Evolutionary conservation across 768 basidiomycete species (phyloP).

Genomic region (Lentinula lateritia): DNA sequence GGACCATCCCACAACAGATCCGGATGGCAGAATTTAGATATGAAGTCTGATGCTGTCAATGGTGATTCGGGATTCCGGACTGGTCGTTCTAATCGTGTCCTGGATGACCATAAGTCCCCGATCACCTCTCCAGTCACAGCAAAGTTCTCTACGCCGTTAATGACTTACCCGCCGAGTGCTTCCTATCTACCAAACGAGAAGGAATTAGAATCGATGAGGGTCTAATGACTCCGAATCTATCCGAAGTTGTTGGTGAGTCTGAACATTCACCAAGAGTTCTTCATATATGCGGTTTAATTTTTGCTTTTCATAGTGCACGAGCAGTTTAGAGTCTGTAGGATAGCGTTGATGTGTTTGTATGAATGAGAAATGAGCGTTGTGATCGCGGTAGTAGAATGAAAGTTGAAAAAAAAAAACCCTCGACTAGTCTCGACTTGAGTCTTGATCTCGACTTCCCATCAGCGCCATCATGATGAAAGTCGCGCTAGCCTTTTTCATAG

Average conservation of each 20-base stretch:
- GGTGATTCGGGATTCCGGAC: background rate
- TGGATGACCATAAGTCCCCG: constrained; percentile 9
- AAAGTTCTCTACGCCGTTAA: background rate
- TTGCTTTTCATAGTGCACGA: background rate
- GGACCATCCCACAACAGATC: background rate
- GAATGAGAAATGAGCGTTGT: constrained; percentile 1
- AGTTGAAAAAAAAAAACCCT: too few relatives aligned
- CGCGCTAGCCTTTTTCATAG: background rate
- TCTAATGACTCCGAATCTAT: too few relatives aligned
- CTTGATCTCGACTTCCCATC: background rate
- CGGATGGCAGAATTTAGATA: constrained; percentile 6
- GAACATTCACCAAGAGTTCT: background rate
- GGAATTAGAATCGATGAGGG: background rate
- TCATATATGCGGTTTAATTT: background rate
- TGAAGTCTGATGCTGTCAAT: background rate
- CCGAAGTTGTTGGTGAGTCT: background rate
- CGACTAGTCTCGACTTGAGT: too few relatives aligned
- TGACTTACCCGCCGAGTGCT: constrained; percentile 5
- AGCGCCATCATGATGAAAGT: background rate
- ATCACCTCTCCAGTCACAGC: constrained; percentile 8
- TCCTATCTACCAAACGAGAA: background rate
- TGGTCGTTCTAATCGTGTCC: background rate
- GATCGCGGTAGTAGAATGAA: too few relatives aligned
- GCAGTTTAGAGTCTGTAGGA: background rate
- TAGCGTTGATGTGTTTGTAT: background rate